Percentiles rank a stretch among this genome's conserved stretches.
phyloP scores from a whole-genome alignment of 2,329 filamentous ascomycete genomes.

The Diplodia sapinea region DNA sequence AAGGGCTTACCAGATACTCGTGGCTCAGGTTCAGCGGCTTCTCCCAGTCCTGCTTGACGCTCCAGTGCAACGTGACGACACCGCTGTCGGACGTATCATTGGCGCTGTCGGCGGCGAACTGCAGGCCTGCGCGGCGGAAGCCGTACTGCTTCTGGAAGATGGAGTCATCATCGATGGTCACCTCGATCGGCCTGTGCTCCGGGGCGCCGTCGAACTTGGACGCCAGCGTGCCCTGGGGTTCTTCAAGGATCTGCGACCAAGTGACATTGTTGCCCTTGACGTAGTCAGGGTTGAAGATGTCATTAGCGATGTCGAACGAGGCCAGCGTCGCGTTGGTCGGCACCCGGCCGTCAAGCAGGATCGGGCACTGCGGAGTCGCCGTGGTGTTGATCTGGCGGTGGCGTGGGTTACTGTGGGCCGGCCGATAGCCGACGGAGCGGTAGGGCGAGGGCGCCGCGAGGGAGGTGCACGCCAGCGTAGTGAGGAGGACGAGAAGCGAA shows the following conservation, averaged over 20 bases:
- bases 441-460: conserved; percentile 18
- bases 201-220: conserved; percentile 55
- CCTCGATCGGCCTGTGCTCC: conserved; percentile 56
- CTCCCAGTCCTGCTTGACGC: conserved; percentile 59
- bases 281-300: conserved; percentile 57
- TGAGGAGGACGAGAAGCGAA: conserved; percentile 21
- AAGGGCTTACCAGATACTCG: conserved; percentile 61
- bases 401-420: background rate
- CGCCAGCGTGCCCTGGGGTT: conserved; percentile 48
- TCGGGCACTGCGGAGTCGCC: conserved; percentile 36
- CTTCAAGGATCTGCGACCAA: conserved; percentile 58
- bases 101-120: conserved; percentile 58
- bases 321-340: conserved; percentile 35
- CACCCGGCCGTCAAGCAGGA: conserved; percentile 43
- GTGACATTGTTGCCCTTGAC: conserved; percentile 61
- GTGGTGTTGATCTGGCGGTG: conserved; percentile 30
- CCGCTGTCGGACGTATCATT: conserved; percentile 60
- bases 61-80: conserved; percentile 68
- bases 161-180: conserved; percentile 63
- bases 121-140: conserved; percentile 66
- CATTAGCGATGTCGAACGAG: conserved; percentile 36
- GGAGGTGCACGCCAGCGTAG: conserved; percentile 20
- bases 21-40: conserved; percentile 64
- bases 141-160: conserved; percentile 66
- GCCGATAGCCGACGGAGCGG: background rate